Percentiles rank a stretch among this genome's conserved stretches.
Conservation (phyloP, 2,329 filamentous ascomycete genomes). For the Ceratocystis ficicola region DNA sequence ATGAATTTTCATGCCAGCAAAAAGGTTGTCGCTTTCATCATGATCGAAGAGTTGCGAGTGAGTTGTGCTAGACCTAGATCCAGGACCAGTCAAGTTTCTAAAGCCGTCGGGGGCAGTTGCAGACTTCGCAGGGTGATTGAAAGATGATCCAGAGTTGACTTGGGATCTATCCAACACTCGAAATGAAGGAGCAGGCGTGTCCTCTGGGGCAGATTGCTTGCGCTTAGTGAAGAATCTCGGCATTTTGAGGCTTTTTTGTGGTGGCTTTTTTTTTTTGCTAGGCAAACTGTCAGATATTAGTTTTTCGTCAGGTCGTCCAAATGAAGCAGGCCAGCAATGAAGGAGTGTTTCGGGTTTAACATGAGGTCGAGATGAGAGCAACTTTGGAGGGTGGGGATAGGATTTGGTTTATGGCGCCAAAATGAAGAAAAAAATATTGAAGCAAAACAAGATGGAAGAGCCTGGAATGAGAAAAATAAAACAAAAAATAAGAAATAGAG, state of each 20-base stretch:
- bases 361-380: neutral
- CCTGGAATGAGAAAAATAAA: neutral
- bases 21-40: slow-evolving; percentile 46
- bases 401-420: slow-evolving; percentile 8
- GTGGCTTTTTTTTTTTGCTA: slow-evolving; percentile 1
- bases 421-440: neutral
- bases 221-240: slow-evolving; percentile 52
- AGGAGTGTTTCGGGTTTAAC: slow-evolving; percentile 10
- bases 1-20: slow-evolving; percentile 43
- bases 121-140: slow-evolving; percentile 17
- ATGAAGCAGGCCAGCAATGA: neutral
- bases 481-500: neutral
- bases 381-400: neutral
- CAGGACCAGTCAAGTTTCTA: slow-evolving; percentile 37
- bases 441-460: neutral
- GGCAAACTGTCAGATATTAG: slow-evolving; percentile 8
- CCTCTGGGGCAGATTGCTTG: slow-evolving; percentile 47
- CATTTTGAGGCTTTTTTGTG: slow-evolving; percentile 36
- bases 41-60: slow-evolving; percentile 30
- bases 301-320: neutral
- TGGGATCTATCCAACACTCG: slow-evolving; percentile 46
- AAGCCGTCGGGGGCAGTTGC: slow-evolving; percentile 33
- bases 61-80: slow-evolving; percentile 32
- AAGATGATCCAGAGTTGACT: slow-evolving; percentile 6
- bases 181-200: slow-evolving; percentile 42